phyloP scores from a whole-genome alignment of 352 stramenopile genomes.

The Globisporangium middletonii region DNA sequence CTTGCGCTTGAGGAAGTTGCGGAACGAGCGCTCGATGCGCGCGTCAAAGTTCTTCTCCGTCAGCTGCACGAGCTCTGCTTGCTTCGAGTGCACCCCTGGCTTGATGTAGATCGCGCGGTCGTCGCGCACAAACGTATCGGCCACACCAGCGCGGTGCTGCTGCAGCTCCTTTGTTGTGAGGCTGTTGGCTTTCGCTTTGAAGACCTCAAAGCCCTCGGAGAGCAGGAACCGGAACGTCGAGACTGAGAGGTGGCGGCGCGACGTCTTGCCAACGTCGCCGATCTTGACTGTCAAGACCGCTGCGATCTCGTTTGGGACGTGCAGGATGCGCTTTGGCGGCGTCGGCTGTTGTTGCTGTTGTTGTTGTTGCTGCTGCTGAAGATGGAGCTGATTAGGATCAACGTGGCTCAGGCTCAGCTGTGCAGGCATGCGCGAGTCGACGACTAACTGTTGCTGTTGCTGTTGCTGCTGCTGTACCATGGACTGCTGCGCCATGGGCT shows the following conservation, averaged over 20 bases:
- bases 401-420: too few species aligned
- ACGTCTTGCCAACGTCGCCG: conserved; percentile 59
- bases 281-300: conserved; percentile 73
- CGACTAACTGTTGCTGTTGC: not conserved
- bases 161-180: conserved; percentile 50
- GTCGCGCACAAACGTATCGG: conserved; percentile 36
- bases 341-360: not conserved
- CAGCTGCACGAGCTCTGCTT: conserved; percentile 73
- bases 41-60: conserved; percentile 58
- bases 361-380: conserved; percentile 1
- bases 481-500: not conserved
- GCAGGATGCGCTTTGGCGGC: not conserved
- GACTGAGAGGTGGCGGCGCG: conserved; percentile 60
- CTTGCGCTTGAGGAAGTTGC: conserved; percentile 78
- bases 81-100: conserved; percentile 69
- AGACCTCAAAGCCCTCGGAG: conserved; percentile 68
- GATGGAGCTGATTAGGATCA: too few species aligned
- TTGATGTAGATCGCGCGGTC: conserved; percentile 74
- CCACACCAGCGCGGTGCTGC: conserved; percentile 22
- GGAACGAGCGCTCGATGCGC: conserved; percentile 63
- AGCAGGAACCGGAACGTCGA: conserved; percentile 60
- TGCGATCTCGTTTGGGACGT: conserved; percentile 56
- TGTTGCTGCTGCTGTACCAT: conserved; percentile 1
- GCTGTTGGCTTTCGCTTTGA: conserved; percentile 60
- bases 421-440: not conserved